A percentile compares a stretch with the other conserved stretches of the same genome.
Conservation (phyloP, 768 basidiomycete species). For the Phaeotremella skinneri region DNA sequence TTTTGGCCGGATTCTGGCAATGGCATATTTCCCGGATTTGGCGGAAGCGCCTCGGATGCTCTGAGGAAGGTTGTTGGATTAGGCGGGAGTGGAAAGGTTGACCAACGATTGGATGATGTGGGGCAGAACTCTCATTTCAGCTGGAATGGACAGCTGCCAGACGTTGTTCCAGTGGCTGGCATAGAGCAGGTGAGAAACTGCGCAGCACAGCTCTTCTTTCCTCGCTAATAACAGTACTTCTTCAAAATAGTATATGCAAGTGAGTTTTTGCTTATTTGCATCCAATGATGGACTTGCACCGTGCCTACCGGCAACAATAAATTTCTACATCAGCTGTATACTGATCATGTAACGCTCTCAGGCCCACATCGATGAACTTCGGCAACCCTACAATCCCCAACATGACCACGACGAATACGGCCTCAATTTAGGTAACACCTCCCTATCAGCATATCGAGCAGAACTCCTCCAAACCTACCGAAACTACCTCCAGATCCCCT, state of each 20-base stretch:
- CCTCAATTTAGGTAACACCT: slow-evolving; percentile 22
- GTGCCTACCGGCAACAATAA: no score
- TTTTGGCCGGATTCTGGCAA: slow-evolving; percentile 18
- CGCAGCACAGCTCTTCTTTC: not conserved
- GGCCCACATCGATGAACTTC: slow-evolving; percentile 23
- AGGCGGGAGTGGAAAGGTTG: not conserved
- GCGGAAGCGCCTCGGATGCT: no score
- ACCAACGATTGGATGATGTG: no score
- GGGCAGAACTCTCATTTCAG: no score
- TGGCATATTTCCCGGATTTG: no score
- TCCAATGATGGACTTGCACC: no score
- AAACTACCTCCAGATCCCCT: slow-evolving; percentile 21
- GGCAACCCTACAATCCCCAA: slow-evolving; percentile 15
- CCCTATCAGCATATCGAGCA: slow-evolving; percentile 22
- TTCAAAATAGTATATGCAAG: not conserved
- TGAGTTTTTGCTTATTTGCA: no score
- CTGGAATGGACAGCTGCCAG: slow-evolving; percentile 17
- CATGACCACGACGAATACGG: slow-evolving; percentile 27
- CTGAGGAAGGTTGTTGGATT: slow-evolving; percentile 8
- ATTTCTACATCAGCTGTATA: no score
- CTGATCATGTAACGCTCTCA: slow-evolving; percentile 16
- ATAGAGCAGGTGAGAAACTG: slow-evolving; percentile 14
- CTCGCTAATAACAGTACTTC: not conserved
- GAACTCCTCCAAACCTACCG: slow-evolving; percentile 32
- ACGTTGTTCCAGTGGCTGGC: slow-evolving; percentile 20